Evolutionary conservation across 1,284 basidiomycete genomes (phyloP).

Genomic region (Apiotrichum sp.): DNA sequence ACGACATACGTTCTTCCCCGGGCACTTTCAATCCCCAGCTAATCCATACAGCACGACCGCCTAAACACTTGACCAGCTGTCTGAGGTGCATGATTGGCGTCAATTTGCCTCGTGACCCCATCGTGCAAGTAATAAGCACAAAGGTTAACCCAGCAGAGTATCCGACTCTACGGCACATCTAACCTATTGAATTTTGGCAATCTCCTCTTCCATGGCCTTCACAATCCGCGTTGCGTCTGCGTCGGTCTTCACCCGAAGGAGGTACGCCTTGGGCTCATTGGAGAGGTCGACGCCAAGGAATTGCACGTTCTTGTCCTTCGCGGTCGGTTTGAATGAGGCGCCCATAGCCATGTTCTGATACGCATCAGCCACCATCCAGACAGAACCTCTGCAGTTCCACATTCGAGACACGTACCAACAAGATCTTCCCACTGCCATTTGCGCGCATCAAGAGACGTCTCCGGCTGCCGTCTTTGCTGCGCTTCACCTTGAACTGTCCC

Average conservation of each 20-base stretch:
- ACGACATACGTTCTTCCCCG: no score
- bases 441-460: constrained; percentile 41
- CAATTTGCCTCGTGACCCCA: no score
- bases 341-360: constrained; percentile 37
- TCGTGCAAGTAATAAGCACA: no score
- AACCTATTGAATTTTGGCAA: constrained; percentile 30
- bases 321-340: constrained; percentile 21
- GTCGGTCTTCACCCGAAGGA: constrained; percentile 59
- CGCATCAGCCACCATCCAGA: neutral
- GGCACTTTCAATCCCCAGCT: no score
- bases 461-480: constrained; percentile 28
- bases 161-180: no score
- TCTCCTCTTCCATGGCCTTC: constrained; percentile 59
- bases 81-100: no score
- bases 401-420: constrained; percentile 37
- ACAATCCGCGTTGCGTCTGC: constrained; percentile 58
- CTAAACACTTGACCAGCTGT: no score
- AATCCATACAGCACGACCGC: no score
- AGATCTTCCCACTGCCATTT: constrained; percentile 37
- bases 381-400: no score
- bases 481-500: constrained; percentile 40
- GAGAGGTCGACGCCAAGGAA: constrained; percentile 36
- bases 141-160: no score
- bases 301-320: constrained; percentile 24
- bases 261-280: constrained; percentile 57